These are phyloP conservation scores for Madurella mycetomatis DNA, from an alignment of 2,329 filamentous ascomycete species.

Conservation along the genomic window DNA sequence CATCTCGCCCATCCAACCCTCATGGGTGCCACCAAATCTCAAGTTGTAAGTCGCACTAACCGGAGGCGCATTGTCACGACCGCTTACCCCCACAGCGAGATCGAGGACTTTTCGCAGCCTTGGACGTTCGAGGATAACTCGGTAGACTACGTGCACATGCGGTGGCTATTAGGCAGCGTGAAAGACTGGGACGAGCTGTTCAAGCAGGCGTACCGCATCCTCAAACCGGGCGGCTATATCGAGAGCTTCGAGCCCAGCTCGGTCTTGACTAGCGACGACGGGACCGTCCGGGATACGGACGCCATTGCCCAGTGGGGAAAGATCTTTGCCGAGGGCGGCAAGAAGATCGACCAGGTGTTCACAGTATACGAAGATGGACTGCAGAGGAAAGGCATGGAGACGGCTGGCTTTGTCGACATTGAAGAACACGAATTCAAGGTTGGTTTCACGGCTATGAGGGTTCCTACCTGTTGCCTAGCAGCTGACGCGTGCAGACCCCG, in stretches of 20 bases:
- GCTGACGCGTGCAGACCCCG: constrained; percentile 19
- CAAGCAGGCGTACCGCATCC: constrained; percentile 28
- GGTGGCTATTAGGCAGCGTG: constrained; percentile 27
- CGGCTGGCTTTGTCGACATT: constrained; percentile 21
- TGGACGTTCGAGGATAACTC: constrained; percentile 21
- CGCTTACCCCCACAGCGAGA: not conserved
- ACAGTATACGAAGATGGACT: constrained; percentile 5
- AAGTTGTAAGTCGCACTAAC: constrained; percentile 19
- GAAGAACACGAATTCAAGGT: constrained; percentile 19
- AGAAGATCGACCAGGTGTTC: constrained; percentile 9
- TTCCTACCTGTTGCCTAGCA: not conserved
- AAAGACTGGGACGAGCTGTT: constrained; percentile 28
- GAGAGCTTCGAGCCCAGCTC: constrained; percentile 18
- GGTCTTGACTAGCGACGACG: constrained; percentile 26
- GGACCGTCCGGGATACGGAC: constrained; percentile 14
- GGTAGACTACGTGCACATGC: constrained; percentile 32
- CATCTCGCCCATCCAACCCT: constrained; percentile 54
- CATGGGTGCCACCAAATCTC: constrained; percentile 51
- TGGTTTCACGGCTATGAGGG: not conserved
- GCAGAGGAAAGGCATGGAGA: constrained; percentile 11
- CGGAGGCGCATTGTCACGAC: not conserved
- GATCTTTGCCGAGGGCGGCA: constrained; percentile 13
- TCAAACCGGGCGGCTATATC: constrained; percentile 48
- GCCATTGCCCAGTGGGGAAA: constrained; percentile 24
- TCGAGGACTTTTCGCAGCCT: constrained; percentile 21